Evolutionary conservation across 1,284 basidiomycete species (phyloP).

Genomic region (Cerioporus squamosus): DNA sequence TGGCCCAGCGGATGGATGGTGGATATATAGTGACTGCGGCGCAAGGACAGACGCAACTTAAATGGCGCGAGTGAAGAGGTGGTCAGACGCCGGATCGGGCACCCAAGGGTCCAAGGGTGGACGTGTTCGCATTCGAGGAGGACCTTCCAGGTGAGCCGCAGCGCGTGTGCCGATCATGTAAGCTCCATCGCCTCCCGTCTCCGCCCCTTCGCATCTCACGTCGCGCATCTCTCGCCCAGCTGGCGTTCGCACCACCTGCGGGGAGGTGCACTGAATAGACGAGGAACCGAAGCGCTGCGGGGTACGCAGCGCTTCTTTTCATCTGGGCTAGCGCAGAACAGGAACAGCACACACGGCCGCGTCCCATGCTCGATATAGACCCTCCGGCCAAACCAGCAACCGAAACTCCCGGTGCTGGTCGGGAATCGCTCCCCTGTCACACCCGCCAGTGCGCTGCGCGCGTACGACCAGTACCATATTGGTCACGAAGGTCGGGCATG

Average conservation of each 20-base stretch:
- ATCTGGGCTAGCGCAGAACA: constrained; percentile 20
- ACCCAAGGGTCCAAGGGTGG: too few relatives aligned
- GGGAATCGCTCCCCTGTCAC: background rate
- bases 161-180: constrained; percentile 5
- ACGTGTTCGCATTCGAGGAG: background rate
- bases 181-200: background rate
- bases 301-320: constrained; percentile 11
- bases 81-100: constrained; percentile 10
- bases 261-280: constrained; percentile 21
- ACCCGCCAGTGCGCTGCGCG: background rate
- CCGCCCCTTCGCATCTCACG: constrained; percentile 2
- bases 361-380: constrained; percentile 21
- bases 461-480: background rate
- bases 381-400: constrained; percentile 13
- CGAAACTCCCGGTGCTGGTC: constrained; percentile 16
- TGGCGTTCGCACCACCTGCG: constrained; percentile 19
- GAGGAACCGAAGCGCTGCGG: constrained; percentile 20
- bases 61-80: constrained; percentile 4
- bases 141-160: constrained; percentile 5
- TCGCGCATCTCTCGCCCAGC: constrained; percentile 7
- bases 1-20: background rate
- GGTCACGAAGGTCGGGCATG: background rate
- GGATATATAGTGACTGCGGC: constrained; percentile 10
- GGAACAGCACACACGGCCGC: constrained; percentile 18
- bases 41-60: background rate